Base-by-base conservation (phyloP, 139 green algal species). In the Raphidocelis subcapitata region DNA sequence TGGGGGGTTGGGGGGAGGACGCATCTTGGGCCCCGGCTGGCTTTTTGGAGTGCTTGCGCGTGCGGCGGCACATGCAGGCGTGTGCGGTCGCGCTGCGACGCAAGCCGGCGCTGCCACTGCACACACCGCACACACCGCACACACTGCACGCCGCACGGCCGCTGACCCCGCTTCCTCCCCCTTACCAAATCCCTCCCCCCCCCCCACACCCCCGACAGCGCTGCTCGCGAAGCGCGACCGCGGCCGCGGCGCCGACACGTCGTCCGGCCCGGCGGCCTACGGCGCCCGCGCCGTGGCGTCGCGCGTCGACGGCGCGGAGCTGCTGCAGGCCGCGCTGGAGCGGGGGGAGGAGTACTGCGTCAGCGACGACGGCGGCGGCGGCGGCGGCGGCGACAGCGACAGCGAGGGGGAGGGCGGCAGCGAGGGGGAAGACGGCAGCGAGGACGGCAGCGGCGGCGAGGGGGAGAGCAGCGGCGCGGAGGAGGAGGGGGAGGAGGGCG, bases 261-360 rank as follows among this genome's bases (percentile, higher is more conserved):
- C 60, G 35, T 32, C 44, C 16, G 33, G 46, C 73, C 31, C 81
- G 78, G 62, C 82, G 78, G 44, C 74, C 55, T 97, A 94, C 72
- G 92, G 92, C 1, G 78, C 81, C 18, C 26, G 65, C 5, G 44
- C 69, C 24, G 74, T 92, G 47, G 66, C 65, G 3, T 79, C 73
- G 4, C 79, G 87, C 1, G 59, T 99, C 24, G 82, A 90, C 21
- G 95, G 95, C 5, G 88, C 89, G 0, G 94, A 98, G 44, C 74
- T 98, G 77, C 85, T 99, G 51, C 62, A 96, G 81, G 67, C 77
- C 32, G 91, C 87, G 16, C 32, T 86, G 46, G 75, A 67, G 14
- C 66, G 75, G 52, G 85, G 82, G 12, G 60, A 60, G 49, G 69
- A 65, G 5, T 55, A 31, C 24, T 15, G 46, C 3, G 65, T 66